These are phyloP conservation scores for Solanum commersonii DNA, from an alignment of 257 asterid species.

Conservation along the genomic window DNA sequence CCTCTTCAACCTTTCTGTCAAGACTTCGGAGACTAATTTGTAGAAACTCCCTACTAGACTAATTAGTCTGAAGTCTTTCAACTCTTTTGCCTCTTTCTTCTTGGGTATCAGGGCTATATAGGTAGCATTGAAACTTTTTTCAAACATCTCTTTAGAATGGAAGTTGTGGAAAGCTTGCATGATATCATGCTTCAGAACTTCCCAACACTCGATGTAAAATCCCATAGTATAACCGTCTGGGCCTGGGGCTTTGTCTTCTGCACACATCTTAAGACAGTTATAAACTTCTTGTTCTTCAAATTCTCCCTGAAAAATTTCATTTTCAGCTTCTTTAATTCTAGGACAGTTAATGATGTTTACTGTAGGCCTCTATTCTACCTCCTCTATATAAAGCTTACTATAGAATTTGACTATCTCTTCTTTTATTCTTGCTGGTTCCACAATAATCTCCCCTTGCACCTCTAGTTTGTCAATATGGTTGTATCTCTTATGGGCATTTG, in stretches of 20 bases:
- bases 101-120: neutral
- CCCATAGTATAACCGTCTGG: neutral
- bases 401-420: neutral
- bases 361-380: neutral
- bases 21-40: neutral
- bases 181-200: neutral
- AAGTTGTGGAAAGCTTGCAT: neutral
- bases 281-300: neutral
- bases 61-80: neutral
- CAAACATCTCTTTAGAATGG: neutral
- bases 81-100: neutral
- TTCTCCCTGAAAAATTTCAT: neutral
- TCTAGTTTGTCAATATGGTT: neutral
- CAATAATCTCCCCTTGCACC: neutral
- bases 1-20: neutral
- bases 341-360: neutral
- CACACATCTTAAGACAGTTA: neutral
- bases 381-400: neutral
- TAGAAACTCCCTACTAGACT: neutral
- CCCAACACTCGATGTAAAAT: neutral
- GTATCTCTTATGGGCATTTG: neutral
- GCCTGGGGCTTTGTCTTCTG: neutral
- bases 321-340: neutral
- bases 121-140: neutral
- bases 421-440: neutral